Base-by-base conservation (phyloP, 768 basidiomycete species). In the Agaricus subrufescens region DNA sequence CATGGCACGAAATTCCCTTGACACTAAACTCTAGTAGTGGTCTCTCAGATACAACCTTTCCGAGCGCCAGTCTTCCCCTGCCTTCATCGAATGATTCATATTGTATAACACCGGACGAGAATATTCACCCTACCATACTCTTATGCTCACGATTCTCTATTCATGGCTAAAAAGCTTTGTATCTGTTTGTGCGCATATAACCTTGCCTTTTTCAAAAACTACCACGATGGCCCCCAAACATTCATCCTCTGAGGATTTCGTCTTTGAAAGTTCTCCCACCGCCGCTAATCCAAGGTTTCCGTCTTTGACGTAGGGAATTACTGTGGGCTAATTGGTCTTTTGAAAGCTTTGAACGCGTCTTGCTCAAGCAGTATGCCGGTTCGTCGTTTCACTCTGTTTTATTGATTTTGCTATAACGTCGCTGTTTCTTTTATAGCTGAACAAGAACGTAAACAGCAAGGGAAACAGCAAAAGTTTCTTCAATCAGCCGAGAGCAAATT, bases 1-100 rank as follows among this genome's bases (percentile, higher is more conserved):
- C 83, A 3, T 84, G 80, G 80, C 71, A 76, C 3, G 73, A 74
- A 47, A 61, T 77, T 5, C 52, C 46, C 23, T 52, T 62, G 19
- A 14, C 1, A 31, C 5, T 26, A 19, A 15, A 46, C 29, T 40
- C 55, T 12, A 15, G 54, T 29, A 25, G 44, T 10, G 53, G 48
- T 12, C 50, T 60, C 14, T 50, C 58, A 14, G 56, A 51, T n/a
- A 50, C 58, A 14, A 61, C 58, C 2, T 60, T 57, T 29, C 63
- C 62, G 11, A 67, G 65, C 12, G 63, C 67, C 2, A 65, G 61
- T 25, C 63, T 67, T 3, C 67, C 69, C 15, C 61, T 63, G 38
- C 62, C 67, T 15, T 47, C 60, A 12, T 67, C 52, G 1, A 61
- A 61, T 4, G 44, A 58, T 12, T 55, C 58, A 0, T 49, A 60